Base-by-base conservation (phyloP, 169 alveolate genomes). In the Fabrea salina region DNA sequence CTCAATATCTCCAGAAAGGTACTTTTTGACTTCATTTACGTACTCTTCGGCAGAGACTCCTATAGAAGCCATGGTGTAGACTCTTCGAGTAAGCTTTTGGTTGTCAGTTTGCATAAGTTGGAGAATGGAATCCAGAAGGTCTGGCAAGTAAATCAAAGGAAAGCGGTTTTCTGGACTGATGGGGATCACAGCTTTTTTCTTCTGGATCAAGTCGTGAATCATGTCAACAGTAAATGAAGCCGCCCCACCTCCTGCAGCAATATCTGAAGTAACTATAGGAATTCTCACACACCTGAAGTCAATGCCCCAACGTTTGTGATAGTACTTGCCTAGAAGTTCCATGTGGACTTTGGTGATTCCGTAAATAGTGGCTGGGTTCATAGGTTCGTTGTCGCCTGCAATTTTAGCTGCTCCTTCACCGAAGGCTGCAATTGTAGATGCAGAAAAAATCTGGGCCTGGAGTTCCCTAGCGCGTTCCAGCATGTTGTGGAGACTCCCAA, bases 231-330 rank as follows among this genome's bases (percentile, higher is more conserved):
- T 50, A 72, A 72, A 72, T 8, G 80, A 67, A 32, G 54, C 67
- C 27, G 71, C 7, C 1, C 71, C 80, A 13, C 80, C 80, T n/a
- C 71, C 80, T 16, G 80, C 54, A 1, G 22, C 35, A 13, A 25
- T 80, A 22, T 68, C 57, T 27, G 72, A 32, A 59, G 82, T 84
- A 13, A 84, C 75, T 7, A 80, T 79, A 8, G 89, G 89, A 58
- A 79, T 53, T 53, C 89, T 84, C n/a, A 84, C 37, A 16, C 85
- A 50, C 30, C 89, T 40, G 68, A 84, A 84, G 39, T 84, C 89
- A 3, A 84, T 76, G 0, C 89, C 89, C 39, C 37, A 58, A n/a
- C 71, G 78, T 11, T 41, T 47, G 47, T 84, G 68, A 41, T 84
- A 84, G 70, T 84, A 84, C 8, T 22, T 58, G 4, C 89, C 89